Percentiles rank a stretch among this genome's conserved stretches.
phyloP scores from a whole-genome alignment of 2,329 filamentous ascomycete genomes.

The Phyllosticta citribraziliensis region DNA sequence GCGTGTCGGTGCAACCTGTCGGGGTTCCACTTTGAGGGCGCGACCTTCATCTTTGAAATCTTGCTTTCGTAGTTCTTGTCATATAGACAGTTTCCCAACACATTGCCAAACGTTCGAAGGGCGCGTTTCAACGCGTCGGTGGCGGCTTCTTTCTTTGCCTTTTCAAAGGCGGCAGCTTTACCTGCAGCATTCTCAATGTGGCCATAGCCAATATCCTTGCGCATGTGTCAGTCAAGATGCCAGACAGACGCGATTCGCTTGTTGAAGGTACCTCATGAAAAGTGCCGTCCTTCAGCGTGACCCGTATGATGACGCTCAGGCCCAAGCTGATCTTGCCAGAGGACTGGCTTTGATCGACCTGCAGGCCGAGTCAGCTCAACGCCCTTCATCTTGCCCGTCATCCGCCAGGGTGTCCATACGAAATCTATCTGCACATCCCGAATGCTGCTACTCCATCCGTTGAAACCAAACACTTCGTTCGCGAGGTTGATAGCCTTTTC shows the following conservation, averaged over 20 bases:
- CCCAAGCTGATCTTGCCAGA: conserved; percentile 75
- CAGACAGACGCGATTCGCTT: no score
- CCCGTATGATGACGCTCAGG: conserved; percentile 78
- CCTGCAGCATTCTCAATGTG: conserved; percentile 93
- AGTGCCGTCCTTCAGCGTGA: conserved; percentile 87
- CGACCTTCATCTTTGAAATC: conserved; percentile 80
- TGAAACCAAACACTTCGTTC: conserved; percentile 94
- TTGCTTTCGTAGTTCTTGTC: conserved; percentile 88
- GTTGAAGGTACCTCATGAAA: conserved; percentile 60
- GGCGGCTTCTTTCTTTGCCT: conserved; percentile 96
- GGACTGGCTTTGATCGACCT: conserved; percentile 70
- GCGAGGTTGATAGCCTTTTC: conserved; percentile 94
- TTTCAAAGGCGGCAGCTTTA: conserved; percentile 93
- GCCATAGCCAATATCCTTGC: conserved; percentile 81
- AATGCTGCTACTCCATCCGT: conserved; percentile 95
- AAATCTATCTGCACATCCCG: conserved; percentile 93
- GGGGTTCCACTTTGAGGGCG: conserved; percentile 67
- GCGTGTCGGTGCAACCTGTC: conserved; percentile 72
- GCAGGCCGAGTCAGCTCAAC: conserved; percentile 14
- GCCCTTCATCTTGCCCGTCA: not conserved
- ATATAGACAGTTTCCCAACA: conserved; percentile 96
- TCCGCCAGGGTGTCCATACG: conserved; percentile 33
- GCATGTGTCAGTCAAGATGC: conserved; percentile 4
- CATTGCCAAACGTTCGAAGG: conserved; percentile 85
- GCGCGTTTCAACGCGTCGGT: conserved; percentile 90